These are phyloP conservation scores for Claviceps capensis DNA, from an alignment of 2,329 filamentous ascomycete species.

Conservation along the genomic window DNA sequence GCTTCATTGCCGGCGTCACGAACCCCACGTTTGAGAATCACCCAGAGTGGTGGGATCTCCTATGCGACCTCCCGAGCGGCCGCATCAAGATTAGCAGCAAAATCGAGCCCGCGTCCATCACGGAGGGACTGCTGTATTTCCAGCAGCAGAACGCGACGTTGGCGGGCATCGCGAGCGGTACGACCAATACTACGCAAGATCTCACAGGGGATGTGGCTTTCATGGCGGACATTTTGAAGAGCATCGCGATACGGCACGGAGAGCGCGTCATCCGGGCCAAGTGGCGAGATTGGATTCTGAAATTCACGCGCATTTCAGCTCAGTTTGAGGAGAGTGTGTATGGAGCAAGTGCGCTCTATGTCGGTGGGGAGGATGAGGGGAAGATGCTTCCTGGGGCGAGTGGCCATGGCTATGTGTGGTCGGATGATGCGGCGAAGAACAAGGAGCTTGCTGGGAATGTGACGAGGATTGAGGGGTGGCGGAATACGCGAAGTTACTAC, in stretches of 20 bases:
- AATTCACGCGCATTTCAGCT: conserved; percentile 83
- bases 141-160: conserved; percentile 60
- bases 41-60: conserved; percentile 94
- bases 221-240: conserved; percentile 72
- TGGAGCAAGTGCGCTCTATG: conserved; percentile 77
- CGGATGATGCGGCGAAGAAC: conserved; percentile 65
- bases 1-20: conserved; percentile 94
- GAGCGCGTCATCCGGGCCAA: conserved; percentile 84
- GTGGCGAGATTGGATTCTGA: conserved; percentile 88
- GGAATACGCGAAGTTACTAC: conserved; percentile 89
- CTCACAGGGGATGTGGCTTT: conserved; percentile 79
- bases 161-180: conserved; percentile 32
- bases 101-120: conserved; percentile 67
- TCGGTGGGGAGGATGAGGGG: conserved; percentile 62
- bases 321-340: conserved; percentile 95
- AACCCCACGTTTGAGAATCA: conserved; percentile 94
- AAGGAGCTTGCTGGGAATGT: conserved; percentile 86
- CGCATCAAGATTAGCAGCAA: conserved; percentile 87
- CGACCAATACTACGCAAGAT: conserved; percentile 38
- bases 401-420: conserved; percentile 93
- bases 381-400: conserved; percentile 43
- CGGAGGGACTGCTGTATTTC: conserved; percentile 78
- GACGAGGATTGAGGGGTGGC: conserved; percentile 90
- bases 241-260: conserved; percentile 74
- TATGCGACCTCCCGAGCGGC: conserved; percentile 85